Base-by-base conservation (phyloP, 1,284 basidiomycete genomes). In the Vanrija pseudolonga region DNA sequence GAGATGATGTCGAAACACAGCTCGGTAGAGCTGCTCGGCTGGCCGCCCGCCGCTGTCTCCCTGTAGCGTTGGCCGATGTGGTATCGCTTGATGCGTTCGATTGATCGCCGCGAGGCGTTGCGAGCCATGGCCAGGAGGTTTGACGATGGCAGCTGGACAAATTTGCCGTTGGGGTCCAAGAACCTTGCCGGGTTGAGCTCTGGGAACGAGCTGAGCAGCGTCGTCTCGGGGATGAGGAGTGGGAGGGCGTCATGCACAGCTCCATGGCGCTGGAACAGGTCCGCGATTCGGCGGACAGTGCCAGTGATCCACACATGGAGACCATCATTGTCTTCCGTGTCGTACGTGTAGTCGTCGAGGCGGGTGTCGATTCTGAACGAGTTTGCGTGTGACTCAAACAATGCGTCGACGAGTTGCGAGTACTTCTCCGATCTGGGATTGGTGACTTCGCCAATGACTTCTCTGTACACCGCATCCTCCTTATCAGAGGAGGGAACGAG, bases 1-100 rank as follows among this genome's bases (percentile, higher is more conserved):
- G 73, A 74, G 8, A 77, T 63, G 41, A 78, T 74, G 45, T 78
- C 76, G 48, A 74, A 76, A 47, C 67, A 73, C n/a, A 74, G 45
- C 51, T 76, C 73, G 2, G 67, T 32, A 70, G 8, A 62, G 58
- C 0, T 58, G 5, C 56, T 56, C 0, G 76, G 76, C 49, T 78
- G 76, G 0, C 76, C 72, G 9, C 73, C 76, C 8, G 70, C 57
- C 0, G 66, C 57, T 11, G 67, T 57, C 36, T 74, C 68, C 0
- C 61, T 47, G 51, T 85, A 92, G 11, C 85, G 83, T 57, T 86
- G 83, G 28, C 85, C 82, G 32, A 95, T 85, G 73, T 92, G 88
- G 76, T 88, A 96, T 17, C 93, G 83, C 76, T 98, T 97, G 73
- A 96, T 91, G 40, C 94, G 80, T 62, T 83, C 84, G 47, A 84